phyloP scores from a whole-genome alignment of 805 yeast genomes.

The Ogataea wickerhamii region DNA sequence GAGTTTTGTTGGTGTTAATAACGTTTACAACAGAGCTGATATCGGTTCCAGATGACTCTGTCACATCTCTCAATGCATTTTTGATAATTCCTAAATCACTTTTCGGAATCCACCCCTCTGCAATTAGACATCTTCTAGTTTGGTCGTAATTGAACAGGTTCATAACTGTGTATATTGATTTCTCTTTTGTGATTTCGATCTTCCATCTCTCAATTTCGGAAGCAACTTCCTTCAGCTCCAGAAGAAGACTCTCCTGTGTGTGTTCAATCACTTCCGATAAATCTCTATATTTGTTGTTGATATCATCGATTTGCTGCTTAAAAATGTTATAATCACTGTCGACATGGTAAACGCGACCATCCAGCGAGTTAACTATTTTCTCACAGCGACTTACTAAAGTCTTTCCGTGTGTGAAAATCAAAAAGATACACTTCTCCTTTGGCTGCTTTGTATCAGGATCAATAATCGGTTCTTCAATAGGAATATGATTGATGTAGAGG shows the following conservation, averaged over 20 bases:
- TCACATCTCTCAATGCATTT: conserved; percentile 59
- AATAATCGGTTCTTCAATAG: conserved; percentile 62
- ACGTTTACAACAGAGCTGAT: conserved; percentile 56
- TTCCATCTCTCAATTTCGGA: conserved; percentile 75
- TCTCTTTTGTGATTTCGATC: conserved; percentile 67
- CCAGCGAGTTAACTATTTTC: conserved; percentile 83
- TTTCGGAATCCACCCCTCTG: conserved; percentile 96
- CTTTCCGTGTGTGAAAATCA: conserved; percentile 89
- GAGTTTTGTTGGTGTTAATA: conserved; percentile 59
- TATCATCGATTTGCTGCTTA: conserved; percentile 47
- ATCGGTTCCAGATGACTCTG: conserved; percentile 44
- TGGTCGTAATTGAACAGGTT: conserved; percentile 79
- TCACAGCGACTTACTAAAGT: conserved; percentile 64
- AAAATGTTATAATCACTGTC: conserved; percentile 40
- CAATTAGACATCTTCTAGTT: conserved; percentile 79
- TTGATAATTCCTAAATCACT: conserved; percentile 68
- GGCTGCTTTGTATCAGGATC: conserved; percentile 54
- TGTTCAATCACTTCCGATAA: conserved; percentile 51
- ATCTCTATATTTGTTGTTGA: conserved; percentile 41
- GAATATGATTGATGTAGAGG: conserved; percentile 71
- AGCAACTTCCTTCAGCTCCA: conserved; percentile 78
- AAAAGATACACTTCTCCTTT: conserved; percentile 73
- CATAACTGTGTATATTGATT: conserved; percentile 73
- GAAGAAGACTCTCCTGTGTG: conserved; percentile 63
- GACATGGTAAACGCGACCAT: conserved; percentile 69